A percentile compares a stretch with the other conserved stretches of the same genome.
These are phyloP conservation scores for Ampelomyces quisqualis DNA, from an alignment of 2,329 filamentous ascomycete genomes.

Conservation along the genomic window DNA sequence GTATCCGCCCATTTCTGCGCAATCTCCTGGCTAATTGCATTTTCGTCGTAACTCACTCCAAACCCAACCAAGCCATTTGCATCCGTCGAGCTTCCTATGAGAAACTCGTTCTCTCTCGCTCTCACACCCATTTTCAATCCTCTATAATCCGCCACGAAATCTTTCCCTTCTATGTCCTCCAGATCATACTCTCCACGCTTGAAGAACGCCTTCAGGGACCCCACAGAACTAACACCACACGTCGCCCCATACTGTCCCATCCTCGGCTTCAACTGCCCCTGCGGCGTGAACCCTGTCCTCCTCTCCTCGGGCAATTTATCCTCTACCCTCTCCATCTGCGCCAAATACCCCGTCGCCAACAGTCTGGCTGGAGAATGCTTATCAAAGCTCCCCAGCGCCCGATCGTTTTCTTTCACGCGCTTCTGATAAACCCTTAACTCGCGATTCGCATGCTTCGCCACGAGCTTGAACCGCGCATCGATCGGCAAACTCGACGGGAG, in stretches of 20 bases:
- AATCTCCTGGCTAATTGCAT: constrained; percentile 35
- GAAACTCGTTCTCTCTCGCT: constrained; percentile 50
- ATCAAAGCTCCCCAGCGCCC: constrained; percentile 29
- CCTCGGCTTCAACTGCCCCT: constrained; percentile 41
- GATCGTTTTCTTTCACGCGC: constrained; percentile 23
- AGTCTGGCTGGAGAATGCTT: constrained; percentile 44
- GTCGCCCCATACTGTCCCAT: constrained; percentile 42
- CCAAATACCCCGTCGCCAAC: constrained; percentile 49
- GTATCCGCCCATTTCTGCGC: constrained; percentile 36
- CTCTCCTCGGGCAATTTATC: constrained; percentile 36
- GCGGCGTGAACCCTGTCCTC: constrained; percentile 35
- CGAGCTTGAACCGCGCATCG: constrained; percentile 43
- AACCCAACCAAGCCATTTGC: constrained; percentile 40
- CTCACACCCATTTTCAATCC: constrained; percentile 44
- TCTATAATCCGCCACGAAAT: constrained; percentile 47
- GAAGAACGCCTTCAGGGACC: constrained; percentile 40
- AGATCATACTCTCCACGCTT: constrained; percentile 29
- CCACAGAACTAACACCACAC: constrained; percentile 50
- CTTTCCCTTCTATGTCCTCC: constrained; percentile 24
- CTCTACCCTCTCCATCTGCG: constrained; percentile 43
- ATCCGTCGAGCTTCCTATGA: constrained; percentile 47
- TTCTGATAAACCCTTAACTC: constrained; percentile 51
- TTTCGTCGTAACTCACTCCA: constrained; percentile 47
- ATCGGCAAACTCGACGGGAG: constrained; percentile 40
- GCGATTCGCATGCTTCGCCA: constrained; percentile 46